Conservation (phyloP, 2,329 filamentous ascomycete genomes). For the Curvularia lunata region DNA sequence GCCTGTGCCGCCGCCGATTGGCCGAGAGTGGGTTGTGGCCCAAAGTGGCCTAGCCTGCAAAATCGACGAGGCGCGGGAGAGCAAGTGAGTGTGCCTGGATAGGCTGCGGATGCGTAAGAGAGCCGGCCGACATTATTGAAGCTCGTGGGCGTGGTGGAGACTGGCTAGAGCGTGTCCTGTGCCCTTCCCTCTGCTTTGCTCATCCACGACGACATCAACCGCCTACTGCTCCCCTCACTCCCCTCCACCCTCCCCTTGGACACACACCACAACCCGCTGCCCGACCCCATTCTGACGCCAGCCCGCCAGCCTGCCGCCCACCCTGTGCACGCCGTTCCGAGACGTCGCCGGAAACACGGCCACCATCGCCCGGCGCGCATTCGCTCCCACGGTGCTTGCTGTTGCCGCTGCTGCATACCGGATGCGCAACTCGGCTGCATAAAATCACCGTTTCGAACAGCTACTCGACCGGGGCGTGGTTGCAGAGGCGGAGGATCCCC, state of each 20-base stretch:
- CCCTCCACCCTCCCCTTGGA: slow-evolving; percentile 6
- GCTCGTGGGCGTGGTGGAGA: slow-evolving; percentile 20
- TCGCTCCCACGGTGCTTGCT: slow-evolving; percentile 5
- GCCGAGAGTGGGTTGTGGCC: slow-evolving; percentile 19
- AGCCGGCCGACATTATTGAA: slow-evolving; percentile 13
- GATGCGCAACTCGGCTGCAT: slow-evolving; percentile 26
- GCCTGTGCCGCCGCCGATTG: slow-evolving; percentile 29
- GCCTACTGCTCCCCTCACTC: slow-evolving; percentile 25
- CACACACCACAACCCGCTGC: slow-evolving; percentile 22
- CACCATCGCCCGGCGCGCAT: slow-evolving; percentile 26
- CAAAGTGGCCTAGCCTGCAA: slow-evolving; percentile 26
- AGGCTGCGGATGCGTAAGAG: slow-evolving; percentile 10
- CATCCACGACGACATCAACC: slow-evolving; percentile 20
- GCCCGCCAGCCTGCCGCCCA: slow-evolving; percentile 6
- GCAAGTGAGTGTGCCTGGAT: slow-evolving; percentile 11
- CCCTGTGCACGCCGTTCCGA: slow-evolving; percentile 25
- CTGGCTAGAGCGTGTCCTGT: slow-evolving; percentile 18
- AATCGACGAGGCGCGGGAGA: slow-evolving; percentile 26
- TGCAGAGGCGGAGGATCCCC: slow-evolving; percentile 14
- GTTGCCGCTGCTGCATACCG: slow-evolving; percentile 21
- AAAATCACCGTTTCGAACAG: slow-evolving; percentile 6
- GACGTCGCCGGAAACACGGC: slow-evolving; percentile 36
- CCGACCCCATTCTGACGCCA: slow-evolving; percentile 6
- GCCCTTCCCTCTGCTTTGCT: slow-evolving; percentile 13
- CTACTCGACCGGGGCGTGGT: slow-evolving; percentile 1